A percentile compares a stretch with the other conserved stretches of the same genome.
Conservation (phyloP, 371 early-diverging fungal genomes). For the Syncephalastrum racemosum region DNA sequence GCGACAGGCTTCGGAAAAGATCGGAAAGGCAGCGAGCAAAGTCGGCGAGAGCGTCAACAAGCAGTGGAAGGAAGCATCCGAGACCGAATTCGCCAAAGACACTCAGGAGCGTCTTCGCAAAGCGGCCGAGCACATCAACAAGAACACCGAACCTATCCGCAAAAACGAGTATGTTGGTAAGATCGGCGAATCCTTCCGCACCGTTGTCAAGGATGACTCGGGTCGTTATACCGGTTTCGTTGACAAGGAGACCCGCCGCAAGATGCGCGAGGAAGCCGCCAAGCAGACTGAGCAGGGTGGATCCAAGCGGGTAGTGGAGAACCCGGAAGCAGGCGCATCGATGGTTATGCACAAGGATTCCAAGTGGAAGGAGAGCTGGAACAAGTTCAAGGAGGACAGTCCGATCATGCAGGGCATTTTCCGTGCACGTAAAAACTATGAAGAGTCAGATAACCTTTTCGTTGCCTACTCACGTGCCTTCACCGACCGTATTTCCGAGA, state of each 20-base stretch:
- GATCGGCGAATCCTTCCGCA: conserved; percentile 68
- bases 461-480: conserved; percentile 82
- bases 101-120: conserved; percentile 76
- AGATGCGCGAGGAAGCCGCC: conserved; percentile 57
- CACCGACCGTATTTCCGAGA: conserved; percentile 73
- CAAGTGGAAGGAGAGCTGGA: conserved; percentile 91
- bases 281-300: conserved; percentile 9
- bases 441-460: conserved; percentile 90
- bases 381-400: conserved; percentile 87
- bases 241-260: conserved; percentile 72
- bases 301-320: conserved; percentile 36
- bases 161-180: conserved; percentile 74
- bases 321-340: conserved; percentile 78
- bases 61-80: conserved; percentile 83
- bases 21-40: conserved; percentile 73
- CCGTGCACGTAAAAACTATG: conserved; percentile 73
- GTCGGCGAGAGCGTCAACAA: conserved; percentile 76
- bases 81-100: conserved; percentile 79
- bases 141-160: conserved; percentile 74
- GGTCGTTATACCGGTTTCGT: conserved; percentile 79
- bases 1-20: conserved; percentile 72
- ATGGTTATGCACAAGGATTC: conserved; percentile 92
- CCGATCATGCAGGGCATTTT: conserved; percentile 85
- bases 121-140: conserved; percentile 54
- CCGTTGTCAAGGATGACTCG: conserved; percentile 72